Conservation (phyloP, 352 stramenopile species). For the Globisporangium cederbergense region DNA sequence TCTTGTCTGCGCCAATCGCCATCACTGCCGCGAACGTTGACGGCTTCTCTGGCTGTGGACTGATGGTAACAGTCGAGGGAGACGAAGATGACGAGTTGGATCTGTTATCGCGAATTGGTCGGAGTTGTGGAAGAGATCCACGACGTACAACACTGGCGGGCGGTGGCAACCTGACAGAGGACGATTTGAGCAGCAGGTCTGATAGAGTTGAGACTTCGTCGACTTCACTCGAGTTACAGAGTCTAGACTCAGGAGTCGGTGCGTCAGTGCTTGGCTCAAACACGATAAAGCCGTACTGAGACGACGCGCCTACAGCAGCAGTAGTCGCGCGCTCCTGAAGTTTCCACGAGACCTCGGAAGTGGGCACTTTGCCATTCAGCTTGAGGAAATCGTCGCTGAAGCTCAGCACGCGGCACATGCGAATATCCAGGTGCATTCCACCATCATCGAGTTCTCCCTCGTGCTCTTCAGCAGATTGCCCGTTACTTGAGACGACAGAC, state of each 20-base stretch:
- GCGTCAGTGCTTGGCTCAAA: background rate
- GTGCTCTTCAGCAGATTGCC: background rate
- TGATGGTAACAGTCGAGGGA: constrained; percentile 9
- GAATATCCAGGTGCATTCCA: constrained; percentile 17
- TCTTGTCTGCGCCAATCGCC: constrained; percentile 33
- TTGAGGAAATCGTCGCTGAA: constrained; percentile 12
- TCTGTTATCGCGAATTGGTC: background rate
- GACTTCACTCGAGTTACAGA: background rate
- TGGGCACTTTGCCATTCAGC: constrained; percentile 16
- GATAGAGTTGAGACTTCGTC: constrained; percentile 9
- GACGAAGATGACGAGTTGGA: background rate
- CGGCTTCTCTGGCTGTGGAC: constrained; percentile 1
- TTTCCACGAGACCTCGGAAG: constrained; percentile 28
- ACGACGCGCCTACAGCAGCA: background rate
- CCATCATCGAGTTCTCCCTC: background rate
- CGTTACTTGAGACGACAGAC: background rate
- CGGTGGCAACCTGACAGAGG: background rate
- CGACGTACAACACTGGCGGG: background rate
- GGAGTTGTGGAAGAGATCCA: background rate
- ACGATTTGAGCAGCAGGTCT: background rate
- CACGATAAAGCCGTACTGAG: background rate
- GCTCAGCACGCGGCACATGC: constrained; percentile 22
- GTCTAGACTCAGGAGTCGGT: background rate
- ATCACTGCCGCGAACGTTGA: constrained; percentile 41
- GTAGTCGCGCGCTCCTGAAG: constrained; percentile 13